Evolutionary conservation across 768 basidiomycete species (phyloP).

Genomic region (Boletus huronensis): DNA sequence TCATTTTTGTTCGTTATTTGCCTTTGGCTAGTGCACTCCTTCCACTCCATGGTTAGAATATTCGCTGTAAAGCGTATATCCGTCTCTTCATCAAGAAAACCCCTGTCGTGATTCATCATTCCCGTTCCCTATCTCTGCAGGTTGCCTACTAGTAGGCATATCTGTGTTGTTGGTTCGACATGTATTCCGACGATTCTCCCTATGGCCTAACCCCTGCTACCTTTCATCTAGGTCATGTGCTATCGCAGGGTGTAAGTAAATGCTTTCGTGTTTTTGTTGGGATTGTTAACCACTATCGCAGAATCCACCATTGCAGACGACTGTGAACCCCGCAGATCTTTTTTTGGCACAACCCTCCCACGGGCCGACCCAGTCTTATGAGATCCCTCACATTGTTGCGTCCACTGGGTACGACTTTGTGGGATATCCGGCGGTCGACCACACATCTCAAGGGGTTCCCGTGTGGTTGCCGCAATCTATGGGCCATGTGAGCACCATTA

Average conservation of each 20-base stretch:
- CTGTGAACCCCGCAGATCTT: conserved; percentile 1
- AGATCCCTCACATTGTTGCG: no score
- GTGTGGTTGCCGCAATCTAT: background rate
- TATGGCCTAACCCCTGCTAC: background rate
- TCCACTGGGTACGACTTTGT: background rate
- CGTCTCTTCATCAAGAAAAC: background rate
- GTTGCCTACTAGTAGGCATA: background rate
- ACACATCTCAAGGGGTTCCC: background rate
- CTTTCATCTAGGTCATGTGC: background rate
- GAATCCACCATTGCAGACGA: background rate
- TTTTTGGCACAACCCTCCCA: background rate
- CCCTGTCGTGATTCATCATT: no score
- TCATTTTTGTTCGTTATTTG: background rate
- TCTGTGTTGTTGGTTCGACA: background rate
- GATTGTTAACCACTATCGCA: background rate
- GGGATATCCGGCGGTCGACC: background rate
- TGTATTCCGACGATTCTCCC: background rate
- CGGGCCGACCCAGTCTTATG: background rate
- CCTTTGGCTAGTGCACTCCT: background rate
- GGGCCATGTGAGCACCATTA: conserved; percentile 4
- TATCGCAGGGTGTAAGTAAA: conserved; percentile 8
- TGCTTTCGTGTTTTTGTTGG: background rate
- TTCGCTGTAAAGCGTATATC: background rate
- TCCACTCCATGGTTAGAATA: background rate
- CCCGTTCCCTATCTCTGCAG: background rate